Base-by-base conservation (phyloP, 768 basidiomycete genomes). In the Mycena galopus region DNA sequence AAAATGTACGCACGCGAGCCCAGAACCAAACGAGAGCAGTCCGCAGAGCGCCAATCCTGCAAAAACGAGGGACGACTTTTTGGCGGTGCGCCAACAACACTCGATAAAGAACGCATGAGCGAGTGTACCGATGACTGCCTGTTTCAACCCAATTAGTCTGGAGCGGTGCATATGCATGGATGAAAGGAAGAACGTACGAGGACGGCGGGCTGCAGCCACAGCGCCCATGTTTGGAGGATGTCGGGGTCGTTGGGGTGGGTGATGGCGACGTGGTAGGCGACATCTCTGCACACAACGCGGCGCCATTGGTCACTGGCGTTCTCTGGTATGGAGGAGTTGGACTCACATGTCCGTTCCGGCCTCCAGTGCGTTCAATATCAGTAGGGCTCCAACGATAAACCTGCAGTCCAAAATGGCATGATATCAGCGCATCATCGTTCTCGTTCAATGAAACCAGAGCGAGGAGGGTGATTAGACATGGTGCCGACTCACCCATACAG, bases 191-290 rank as follows among this genome's bases (percentile, higher is more conserved):
- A 32, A 27, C 60, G 21, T 47, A 63, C 73, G 8, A 65, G 67
- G 47, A 71, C 42, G 4, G 25, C 65, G 12, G 73, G 73, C 27
- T 71, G 59, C 4, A 23, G 4, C 65, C 73, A 74, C 59, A 74
- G 71, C 3, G 73, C 67, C 73, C 73, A 74, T 12, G 47, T 62
- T 23, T 71, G 60, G 56, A 71, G 67, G 37, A 25, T 23, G 12
- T 19, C 9, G 32, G 32, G 62, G 25, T 71, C 50, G 2, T 55
- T 69, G 32, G 37, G 67, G 32, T 71, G 59, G n/a, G 12, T 4
- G 1, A 71, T 58, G 10, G 51, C 17, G 51, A 47, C 47, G 19
- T 69, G 60, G 42, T 57, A 69, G 1, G 56, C 0, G 5, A 63
- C 53, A 14, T 69, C 50, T 11, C 68, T 69, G 47, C 4, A 60